A percentile compares a stretch with the other conserved stretches of the same genome.
These are phyloP conservation scores for Dillenia suffruticosa DNA, from an alignment of 164 flowering plant genomes.

Conservation along the genomic window DNA sequence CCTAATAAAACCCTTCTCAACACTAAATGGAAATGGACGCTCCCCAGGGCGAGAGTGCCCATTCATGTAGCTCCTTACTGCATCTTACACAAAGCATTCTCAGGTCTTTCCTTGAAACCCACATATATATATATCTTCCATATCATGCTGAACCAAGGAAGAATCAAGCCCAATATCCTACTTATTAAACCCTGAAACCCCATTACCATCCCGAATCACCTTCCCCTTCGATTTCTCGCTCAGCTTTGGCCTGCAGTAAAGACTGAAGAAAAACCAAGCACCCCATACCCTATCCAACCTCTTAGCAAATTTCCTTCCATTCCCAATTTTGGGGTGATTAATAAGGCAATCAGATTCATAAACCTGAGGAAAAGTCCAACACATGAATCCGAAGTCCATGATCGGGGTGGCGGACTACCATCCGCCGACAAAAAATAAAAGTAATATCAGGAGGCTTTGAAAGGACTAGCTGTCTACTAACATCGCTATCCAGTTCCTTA, in stretches of 20 bases:
- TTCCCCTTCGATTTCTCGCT: constrained; percentile 72
- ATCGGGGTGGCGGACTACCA: constrained; percentile 67
- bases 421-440: constrained; percentile 73
- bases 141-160: constrained; percentile 93
- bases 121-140: constrained; percentile 99
- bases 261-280: constrained; percentile 94
- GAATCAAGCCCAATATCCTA: constrained; percentile 75
- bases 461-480: constrained; percentile 51
- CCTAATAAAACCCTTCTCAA: constrained; percentile 83
- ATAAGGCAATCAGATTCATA: constrained; percentile 58
- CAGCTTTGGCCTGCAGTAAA: constrained; percentile 78
- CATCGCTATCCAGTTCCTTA: constrained; percentile 66
- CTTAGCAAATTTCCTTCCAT: constrained; percentile 57
- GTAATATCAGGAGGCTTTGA: constrained; percentile 85
- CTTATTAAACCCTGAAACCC: constrained; percentile 68
- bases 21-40: constrained; percentile 86
- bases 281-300: constrained; percentile 83
- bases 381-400: constrained; percentile 58
- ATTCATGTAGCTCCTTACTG: constrained; percentile 94
- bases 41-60: constrained; percentile 94
- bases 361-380: constrained; percentile 61
- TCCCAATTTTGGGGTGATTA: constrained; percentile 51
- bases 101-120: constrained; percentile 90
- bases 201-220: constrained; percentile 52
- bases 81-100: constrained; percentile 93